Evolutionary conservation across 2,329 filamentous ascomycete species (phyloP), one percentile per base, ranked within the genome.

Genomic region (Lecanicillium sp.): DNA sequence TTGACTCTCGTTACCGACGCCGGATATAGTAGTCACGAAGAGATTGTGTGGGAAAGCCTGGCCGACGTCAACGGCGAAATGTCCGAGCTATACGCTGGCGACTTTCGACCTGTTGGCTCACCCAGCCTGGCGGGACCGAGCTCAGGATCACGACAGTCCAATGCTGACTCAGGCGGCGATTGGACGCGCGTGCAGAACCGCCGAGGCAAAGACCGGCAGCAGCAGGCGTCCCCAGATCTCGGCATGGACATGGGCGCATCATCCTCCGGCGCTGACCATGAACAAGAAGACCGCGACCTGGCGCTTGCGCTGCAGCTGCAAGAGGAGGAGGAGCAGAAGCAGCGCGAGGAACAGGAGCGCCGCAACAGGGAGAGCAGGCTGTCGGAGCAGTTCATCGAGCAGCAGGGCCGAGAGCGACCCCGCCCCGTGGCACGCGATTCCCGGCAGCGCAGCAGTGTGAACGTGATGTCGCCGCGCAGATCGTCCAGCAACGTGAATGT

Each of bases 1-100:
- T 79, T 91, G 54, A 89, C 87, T 0, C 71, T 98, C 3, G 90
- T 98, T 12, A 97, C 93, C 0, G 93, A 98, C 62, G 86, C 89
- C 21, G 93, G 93, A 1, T 98, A 95, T 60, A 83, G 86, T 10
- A 79, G 76, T 9, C 89, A 96, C 56, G 85, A 90, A 14, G 91
- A 97, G 62, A 83, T 98, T 11, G 88, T 98, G 0, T 98, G 93
- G 93, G 93, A 98, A 66, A 93, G 86, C 9, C 73, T 98, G 2
- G 84, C 86, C 1, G 91, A 97, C 58, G 84, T 95, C 19, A 93
- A 84, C 44, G 93, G 93, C 7, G 84, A 87, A 58, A 79, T 79
- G 12, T 83, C 87, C 2, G 87, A 90, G 61, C 89, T 94, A 58
- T 88, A 89, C 56, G 89, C 90, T 0, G 93, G 93, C 2, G 90